Evolutionary conservation across 164 flowering plant species (phyloP), one percentile per base, ranked within the genome.

Genomic region (Macadamia integrifolia): DNA sequence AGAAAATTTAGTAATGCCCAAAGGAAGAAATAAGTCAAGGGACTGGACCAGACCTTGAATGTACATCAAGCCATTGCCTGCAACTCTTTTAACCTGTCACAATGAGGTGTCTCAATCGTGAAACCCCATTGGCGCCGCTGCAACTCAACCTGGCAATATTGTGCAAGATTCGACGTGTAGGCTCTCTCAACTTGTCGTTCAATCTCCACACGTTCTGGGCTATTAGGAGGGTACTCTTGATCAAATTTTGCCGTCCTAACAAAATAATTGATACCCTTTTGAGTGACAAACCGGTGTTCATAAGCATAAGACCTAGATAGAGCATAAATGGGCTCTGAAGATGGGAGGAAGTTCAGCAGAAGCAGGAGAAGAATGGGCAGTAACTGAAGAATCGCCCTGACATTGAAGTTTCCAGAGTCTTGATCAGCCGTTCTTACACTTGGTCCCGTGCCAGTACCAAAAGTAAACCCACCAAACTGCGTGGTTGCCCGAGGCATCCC

Each of bases 71-170:
- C 80, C 23, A 31, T 75, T 12, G 74, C 57, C 65, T 86, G 75
- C 43, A 85, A 89, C 67, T 72, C 67, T 76, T 71, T 80, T 67
- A 88, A 73, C 84, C 80, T 80, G 70, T 93, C 97, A 76, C 98
- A 93, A 65, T 86, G 73, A 2, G 97, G 97, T 10, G 88, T 88
- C 69, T 88, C 81, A 12, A 76, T 66, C 3, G 77, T 46, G 44
- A 79, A 75, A 9, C 98, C 98, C 98, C 97, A 93, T 52, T 83
- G 83, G 44, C 72, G 77, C 49, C 93, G 80, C 79, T 89, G 95
- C 80, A 83, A 6, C 83, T 90, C 98, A 60, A 69, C 62, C 74
- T 84, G 81, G 63, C 98, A 93, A 76, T 93, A 83, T 67, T 87
- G 88, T 1, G 81, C 28, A 6, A 91, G 82, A 53, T 80, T 65